Base-by-base conservation (phyloP, 441 rosid species). In the Pelargonium hybrid region DNA sequence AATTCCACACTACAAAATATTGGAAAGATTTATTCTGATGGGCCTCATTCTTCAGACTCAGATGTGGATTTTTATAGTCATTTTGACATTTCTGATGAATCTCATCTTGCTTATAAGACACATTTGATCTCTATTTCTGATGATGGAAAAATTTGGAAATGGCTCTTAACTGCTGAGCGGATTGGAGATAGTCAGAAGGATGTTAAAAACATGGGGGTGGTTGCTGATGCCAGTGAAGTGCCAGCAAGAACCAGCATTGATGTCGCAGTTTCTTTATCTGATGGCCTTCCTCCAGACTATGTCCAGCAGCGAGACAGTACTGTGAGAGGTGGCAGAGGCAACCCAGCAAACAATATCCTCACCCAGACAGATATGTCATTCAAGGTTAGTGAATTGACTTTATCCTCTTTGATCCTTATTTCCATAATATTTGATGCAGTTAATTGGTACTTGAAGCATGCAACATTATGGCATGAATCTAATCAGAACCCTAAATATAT, bases 131-230 rank as follows among this genome's bases (percentile, higher is more conserved):
- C 96, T 78, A 87, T 93, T 75, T 90, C 98, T 75, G 97, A 93
- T 75, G 97, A 93, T 75, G 96, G 98, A 68, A 93, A 90, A 86
- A 75, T 90, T 69, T 91, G 97, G 97, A 88, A 83, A 79, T 93
- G 98, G 98, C 89, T 90, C 75, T 77, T 91, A 83, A 90, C 88
- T 71, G 87, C 88, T 74, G 92, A 93, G 88, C 91, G 89, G 74
- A 78, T 80, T 69, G 87, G 78, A 62, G 90, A 84, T 66, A 69
- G 67, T 66, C 83, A 74, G 70, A 86, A 82, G 72, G 82, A 81
- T 74, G 70, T 29, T 29, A 77, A 70, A 66, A 79, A 78, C 54
- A 70, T 57, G 17, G 81, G 74, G 69, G 69, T 62, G 47, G 74
- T 73, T 74, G 65, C 75, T 66, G 73, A 82, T 81, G 72, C 69